These are phyloP conservation scores for Fusarium torreyae DNA, from an alignment of 2,329 filamentous ascomycete species.

Conservation along the genomic window DNA sequence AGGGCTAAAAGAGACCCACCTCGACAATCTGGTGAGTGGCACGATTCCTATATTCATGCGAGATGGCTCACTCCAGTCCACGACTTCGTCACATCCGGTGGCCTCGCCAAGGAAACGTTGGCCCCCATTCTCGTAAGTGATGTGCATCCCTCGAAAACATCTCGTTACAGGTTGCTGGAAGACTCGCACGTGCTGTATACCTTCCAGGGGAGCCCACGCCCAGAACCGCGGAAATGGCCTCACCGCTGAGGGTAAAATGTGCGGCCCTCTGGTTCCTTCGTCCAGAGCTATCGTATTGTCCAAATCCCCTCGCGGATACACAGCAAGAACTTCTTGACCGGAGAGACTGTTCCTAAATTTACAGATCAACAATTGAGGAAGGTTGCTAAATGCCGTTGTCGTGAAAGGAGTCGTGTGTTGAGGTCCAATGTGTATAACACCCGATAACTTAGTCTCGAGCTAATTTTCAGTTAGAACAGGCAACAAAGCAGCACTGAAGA, in stretches of 20 bases:
- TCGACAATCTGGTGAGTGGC: no score
- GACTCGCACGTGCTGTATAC: not conserved
- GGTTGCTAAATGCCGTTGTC: not conserved
- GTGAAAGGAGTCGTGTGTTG: fast-evolving
- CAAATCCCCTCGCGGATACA: not conserved
- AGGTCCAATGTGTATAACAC: conserved; percentile 3
- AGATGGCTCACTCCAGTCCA: not conserved
- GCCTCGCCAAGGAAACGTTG: not conserved
- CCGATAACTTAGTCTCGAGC: conserved; percentile 6
- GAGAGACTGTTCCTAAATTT: fast-evolving
- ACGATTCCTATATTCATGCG: not conserved
- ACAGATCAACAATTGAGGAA: not conserved
- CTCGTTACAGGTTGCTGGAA: fast-evolving
- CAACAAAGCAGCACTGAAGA: not conserved
- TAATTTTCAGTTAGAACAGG: not conserved
- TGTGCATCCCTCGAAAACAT: not conserved
- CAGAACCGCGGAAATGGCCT: not conserved
- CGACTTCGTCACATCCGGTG: no score
- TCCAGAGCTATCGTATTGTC: not conserved
- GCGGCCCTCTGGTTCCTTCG: not conserved
- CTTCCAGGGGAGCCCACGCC: conserved; percentile 6
- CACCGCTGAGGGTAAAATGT: not conserved
- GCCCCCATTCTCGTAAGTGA: conserved; percentile 3
- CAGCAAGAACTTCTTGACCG: not conserved
- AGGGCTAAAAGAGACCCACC: not conserved